Evolutionary conservation across 352 stramenopile genomes (phyloP), one percentile per base, ranked within the genome.

Genomic region (Globisporangium nagaii): DNA sequence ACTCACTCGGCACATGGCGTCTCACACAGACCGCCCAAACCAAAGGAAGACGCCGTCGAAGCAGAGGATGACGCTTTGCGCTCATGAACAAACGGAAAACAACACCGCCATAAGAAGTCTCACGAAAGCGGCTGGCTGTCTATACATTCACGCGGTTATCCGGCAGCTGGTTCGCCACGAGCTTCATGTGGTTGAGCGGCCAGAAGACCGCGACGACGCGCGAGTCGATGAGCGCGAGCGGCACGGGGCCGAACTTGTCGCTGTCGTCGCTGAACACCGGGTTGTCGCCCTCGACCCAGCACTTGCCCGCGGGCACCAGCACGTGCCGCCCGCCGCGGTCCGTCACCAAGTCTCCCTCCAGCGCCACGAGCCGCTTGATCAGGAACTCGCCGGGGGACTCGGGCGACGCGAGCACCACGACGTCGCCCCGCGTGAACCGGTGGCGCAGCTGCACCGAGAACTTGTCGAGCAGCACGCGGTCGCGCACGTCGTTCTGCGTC

Each of bases 271-370:
- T 91, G 58, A 85, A 81, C 36, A 62, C 68, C 2, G 69, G 55
- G 60, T 88, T 91, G 65, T 94, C 84, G 37, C 84, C 82, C 47
- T 95, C 82, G 37, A 95, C 69, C 84, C 84, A 95, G 70, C 84
- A 95, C 63, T 87, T 88, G 58, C 84, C 84, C 39, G 71, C 63
- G 1, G 84, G 84, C 15, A 95, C 63, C 40, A 82, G 43, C 32
- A 58, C 60, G 50, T 58, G 52, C 10, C 46, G 40, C 13, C 74
- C 69, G 15, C 37, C 64, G 45, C 72, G 69, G 51, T 85, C 79
- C 39, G 71, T 71, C 34, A 95, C 67, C 5, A 87, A 56, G 50
- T 95, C 84, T 4, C 82, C 84, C 54, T 93, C 80, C 24, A 93
- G 42, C 12, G 71, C 84, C 36, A 93, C 68, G 9, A 95, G 66